Base-by-base conservation (phyloP, 164 flowering plant genomes). In the Kingdonia uniflora region DNA sequence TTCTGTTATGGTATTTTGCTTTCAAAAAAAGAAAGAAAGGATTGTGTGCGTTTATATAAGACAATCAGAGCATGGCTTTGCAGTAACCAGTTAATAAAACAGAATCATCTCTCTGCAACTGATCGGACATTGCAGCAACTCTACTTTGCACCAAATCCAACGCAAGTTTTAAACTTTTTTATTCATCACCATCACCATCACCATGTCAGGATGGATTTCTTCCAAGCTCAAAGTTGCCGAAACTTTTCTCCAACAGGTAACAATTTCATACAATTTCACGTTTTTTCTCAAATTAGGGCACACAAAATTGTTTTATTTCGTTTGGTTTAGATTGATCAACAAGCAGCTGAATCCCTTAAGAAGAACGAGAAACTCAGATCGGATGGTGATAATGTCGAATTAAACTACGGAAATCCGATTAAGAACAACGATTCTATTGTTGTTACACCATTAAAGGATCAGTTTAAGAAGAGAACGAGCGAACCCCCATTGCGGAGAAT, bases 141-240 rank as follows among this genome's bases (percentile, higher is more conserved):
- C n/a, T n/a, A n/a, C n/a, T n/a, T n/a, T n/a, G n/a, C n/a, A n/a
- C n/a, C 35, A 29, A 29, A 29, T 29, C 35, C 4, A 29, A 4
- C 4, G 35, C 35, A 29, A 29, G 35, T 29, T 4, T 29, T 29
- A n/a, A n/a, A n/a, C n/a, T n/a, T n/a, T n/a, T n/a, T n/a, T n/a
- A n/a, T 29, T 29, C 35, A 29, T 29, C 35, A 29, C 6, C 8
- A 29, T n/a, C n/a, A 29, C 4, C 4, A 13, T 2, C 4, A 44
- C 45, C 54, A 89, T 86, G 95, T 76, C 95, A 23, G 61, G 69
- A 37, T 91, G 98, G 98, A 85, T 91, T 85, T 83, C 98, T 14
- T 83, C 92, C 48, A 91, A 87, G 63, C 95, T 91, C 79, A 91
- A 77, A 76, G 96, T 76, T 58, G 96, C 98, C 11, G 95, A 91